Evolutionary conservation across 768 basidiomycete genomes (phyloP).

Genomic region (Mycena polygramma): DNA sequence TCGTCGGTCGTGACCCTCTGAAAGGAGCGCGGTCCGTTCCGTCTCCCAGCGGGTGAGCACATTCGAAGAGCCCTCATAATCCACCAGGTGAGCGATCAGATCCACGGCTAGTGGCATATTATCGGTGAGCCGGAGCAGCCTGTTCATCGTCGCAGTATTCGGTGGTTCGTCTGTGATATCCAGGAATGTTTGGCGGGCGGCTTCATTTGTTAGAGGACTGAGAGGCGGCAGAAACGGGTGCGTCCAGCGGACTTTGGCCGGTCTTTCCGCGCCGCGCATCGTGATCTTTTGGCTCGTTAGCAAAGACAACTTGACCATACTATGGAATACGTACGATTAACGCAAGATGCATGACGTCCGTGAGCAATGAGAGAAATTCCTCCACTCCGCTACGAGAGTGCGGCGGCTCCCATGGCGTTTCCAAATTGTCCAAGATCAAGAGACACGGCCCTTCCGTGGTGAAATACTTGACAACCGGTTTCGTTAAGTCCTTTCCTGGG

Average conservation of each 20-base stretch:
- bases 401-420: neutral
- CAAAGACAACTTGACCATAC: neutral
- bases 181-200: neutral
- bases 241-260: constrained; percentile 6
- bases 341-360: neutral
- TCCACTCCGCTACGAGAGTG: neutral
- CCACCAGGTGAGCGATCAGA: constrained; percentile 6
- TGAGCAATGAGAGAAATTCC: neutral
- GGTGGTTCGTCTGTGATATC: constrained; percentile 1
- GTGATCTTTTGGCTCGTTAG: neutral
- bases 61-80: neutral
- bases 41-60: constrained; percentile 1
- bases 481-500: neutral
- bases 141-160: neutral
- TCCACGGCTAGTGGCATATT: constrained; percentile 3
- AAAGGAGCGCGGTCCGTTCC: neutral
- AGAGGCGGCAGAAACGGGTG: neutral
- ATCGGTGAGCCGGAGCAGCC: constrained; percentile 1
- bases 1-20: neutral
- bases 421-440: constrained; percentile 3
- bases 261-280: constrained; percentile 1
- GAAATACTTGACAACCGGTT: neutral
- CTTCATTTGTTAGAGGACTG: neutral
- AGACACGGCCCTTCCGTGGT: neutral
- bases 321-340: neutral